Percentiles rank a stretch among this genome's conserved stretches.
These are phyloP conservation scores for Clitopilus hobsonii DNA, from an alignment of 768 basidiomycete genomes.

Conservation along the genomic window DNA sequence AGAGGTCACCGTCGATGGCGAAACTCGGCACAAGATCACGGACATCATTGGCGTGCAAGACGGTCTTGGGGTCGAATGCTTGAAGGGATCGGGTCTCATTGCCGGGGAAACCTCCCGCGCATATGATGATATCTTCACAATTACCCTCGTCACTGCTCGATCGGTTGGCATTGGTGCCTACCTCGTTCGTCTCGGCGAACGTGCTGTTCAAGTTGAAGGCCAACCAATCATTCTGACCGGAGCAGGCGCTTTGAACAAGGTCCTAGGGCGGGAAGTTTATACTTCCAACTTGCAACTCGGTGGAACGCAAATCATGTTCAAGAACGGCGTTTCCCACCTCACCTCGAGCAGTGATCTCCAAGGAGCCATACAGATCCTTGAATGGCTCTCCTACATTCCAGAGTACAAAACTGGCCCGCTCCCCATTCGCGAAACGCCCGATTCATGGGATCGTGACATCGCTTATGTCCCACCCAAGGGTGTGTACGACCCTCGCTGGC, in stretches of 20 bases:
- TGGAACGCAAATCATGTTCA: conserved; percentile 99
- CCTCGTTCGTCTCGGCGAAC: conserved; percentile 94
- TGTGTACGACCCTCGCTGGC: conserved; percentile 95
- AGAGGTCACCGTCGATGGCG: conserved; percentile 83
- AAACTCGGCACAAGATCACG: conserved; percentile 89
- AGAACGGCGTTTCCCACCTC: conserved; percentile 97
- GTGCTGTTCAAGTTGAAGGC: conserved; percentile 97
- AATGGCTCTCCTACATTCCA: conserved; percentile 94
- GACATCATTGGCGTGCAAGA: conserved; percentile 97
- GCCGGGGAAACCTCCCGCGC: conserved; percentile 98
- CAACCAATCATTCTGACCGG: conserved; percentile 99
- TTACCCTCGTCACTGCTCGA: conserved; percentile 96
- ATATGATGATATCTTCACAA: conserved; percentile 99
- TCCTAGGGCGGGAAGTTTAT: conserved; percentile 97
- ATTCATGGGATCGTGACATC: conserved; percentile 91
- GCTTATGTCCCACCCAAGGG: conserved; percentile 89
- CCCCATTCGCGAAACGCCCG: conserved; percentile 69
- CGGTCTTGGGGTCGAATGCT: conserved; percentile 92
- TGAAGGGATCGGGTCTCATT: conserved; percentile 96
- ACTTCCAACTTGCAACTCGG: conserved; percentile 98
- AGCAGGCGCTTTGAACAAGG: conserved; percentile 95
- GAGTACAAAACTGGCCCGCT: conserved; percentile 75
- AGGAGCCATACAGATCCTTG: conserved; percentile 88
- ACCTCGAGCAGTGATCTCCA: conserved; percentile 94
- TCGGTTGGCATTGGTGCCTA: conserved; percentile 99